phyloP scores from a whole-genome alignment of 805 yeast species.

The Barnettozyma salicaria region DNA sequence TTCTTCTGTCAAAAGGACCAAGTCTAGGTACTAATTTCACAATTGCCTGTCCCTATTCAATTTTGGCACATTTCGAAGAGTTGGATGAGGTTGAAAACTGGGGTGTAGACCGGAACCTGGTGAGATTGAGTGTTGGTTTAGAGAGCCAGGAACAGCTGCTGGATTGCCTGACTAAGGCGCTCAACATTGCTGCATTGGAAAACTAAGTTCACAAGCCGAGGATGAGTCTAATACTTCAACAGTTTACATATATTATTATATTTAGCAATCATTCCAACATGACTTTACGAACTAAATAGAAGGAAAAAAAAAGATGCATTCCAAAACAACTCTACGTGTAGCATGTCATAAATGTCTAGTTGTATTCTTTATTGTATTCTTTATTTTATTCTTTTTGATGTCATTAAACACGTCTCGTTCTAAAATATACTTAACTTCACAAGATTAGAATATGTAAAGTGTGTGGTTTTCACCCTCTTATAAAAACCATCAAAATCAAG shows the following conservation, averaged over 20 bases:
- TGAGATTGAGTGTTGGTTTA: conserved; percentile 80
- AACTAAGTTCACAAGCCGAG: background rate
- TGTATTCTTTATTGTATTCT: background rate
- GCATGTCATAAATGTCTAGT: too few species aligned
- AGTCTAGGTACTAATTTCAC: conserved; percentile 88
- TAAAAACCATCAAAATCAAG: too few species aligned
- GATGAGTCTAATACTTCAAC: conserved; percentile 13
- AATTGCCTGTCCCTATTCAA: conserved; percentile 82
- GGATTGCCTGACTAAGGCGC: conserved; percentile 15
- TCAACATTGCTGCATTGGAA: conserved; percentile 18
- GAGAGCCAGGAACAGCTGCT: conserved; percentile 60
- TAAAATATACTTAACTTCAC: background rate
- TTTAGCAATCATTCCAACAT: conserved; percentile 10
- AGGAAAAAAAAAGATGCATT: background rate
- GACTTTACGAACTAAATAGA: conserved; percentile 6
- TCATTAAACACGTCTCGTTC: conserved; percentile 11
- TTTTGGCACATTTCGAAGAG: conserved; percentile 80
- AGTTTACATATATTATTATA: conserved; percentile 7
- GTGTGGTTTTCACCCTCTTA: background rate
- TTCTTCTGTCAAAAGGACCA: conserved; percentile 77
- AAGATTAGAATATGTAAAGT: background rate
- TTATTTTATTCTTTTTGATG: conserved; percentile 3
- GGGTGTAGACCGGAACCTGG: conserved; percentile 75
- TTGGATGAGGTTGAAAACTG: conserved; percentile 71
- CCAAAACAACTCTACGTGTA: too few species aligned